Base-by-base conservation (phyloP, 2,329 filamentous ascomycete genomes). In the Penicillium hordei region DNA sequence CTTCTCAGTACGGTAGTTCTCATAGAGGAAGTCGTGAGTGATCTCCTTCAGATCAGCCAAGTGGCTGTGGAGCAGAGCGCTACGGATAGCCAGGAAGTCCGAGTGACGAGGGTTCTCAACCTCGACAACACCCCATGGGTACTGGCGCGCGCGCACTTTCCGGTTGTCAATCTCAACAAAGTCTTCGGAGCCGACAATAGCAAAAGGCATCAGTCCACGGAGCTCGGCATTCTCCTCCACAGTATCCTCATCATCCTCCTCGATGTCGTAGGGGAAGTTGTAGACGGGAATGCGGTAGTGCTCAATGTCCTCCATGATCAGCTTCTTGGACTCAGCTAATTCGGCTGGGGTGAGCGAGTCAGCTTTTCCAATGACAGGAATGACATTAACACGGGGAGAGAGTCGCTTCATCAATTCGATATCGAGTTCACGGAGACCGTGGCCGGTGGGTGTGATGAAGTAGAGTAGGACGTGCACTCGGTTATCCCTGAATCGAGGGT, bases 1-100 rank as follows among this genome's bases (percentile, higher is more conserved):
- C 84, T 97, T 97, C 90, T 99, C 94, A 73, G 94, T 99, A 91
- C 94, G 92, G 86, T 99, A 99, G 82, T 99, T 99, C 78, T 99
- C 94, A 81, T 99, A 99, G 65, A 99, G 83, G 88, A 99, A 99
- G 79, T 99, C 94, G 79, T 99, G 94, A 52, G 94, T 99, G 75
- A 99, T 99, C 79, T 99, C 94, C 87, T 99, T 99, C 72, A 99
- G 82, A 77, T 99, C 94, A 61, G 94, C 94, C 74, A 99, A 82
- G 82, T 99, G 94, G 80, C 92, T 97, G 84, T 99, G 94, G 62
- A 99, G 86, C 57, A 99, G 88, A 55, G 94, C 94, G 59, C 93
- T 97, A 75, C 94, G 89, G 74, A 99, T 96, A 65, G 94, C 94
- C 66, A 99, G 82, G 84, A 99, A 99, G 78, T 99, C 94, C 48